Base-by-base conservation (phyloP, 2,329 filamentous ascomycete genomes). In the Fusarium nygamai region DNA sequence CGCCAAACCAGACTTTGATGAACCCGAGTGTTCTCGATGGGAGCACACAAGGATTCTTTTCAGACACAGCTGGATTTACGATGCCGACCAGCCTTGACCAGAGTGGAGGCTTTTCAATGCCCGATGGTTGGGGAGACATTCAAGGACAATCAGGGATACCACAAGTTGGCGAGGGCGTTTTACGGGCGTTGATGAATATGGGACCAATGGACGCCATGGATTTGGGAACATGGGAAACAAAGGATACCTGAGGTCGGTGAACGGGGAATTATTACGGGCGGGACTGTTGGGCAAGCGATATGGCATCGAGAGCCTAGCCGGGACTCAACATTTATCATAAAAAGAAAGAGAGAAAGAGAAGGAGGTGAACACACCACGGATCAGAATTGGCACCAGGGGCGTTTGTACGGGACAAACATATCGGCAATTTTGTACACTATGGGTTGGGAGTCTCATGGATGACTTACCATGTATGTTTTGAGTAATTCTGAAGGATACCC, bases 161-260 rank as follows among this genome's bases (percentile, higher is more conserved):
- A 27, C 88, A 88, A 10, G 86, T 89, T 20, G 86, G 88, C 0
- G 89, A 91, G 56, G 88, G 89, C 0, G 85, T 91, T 48, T 80
- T 91, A 53, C 83, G 88, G 65, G 86, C 88, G 14, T 81, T 91
- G 64, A 89, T 90, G 86, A 87, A 86, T 62, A 86, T 91, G 83
- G 87, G 87, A 13, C 84, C 88, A 0, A 89, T 92, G 85, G 89
- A 91, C 72, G 86, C 86, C 17, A 90, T 92, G 87, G 89, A 89
- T 72, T 81, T 88, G 66, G 83, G 82, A 22, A 81, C 83, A 38
- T 88, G 87, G 87, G 86, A 87, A 65, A 73, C 79, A 31, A 78
- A 76, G 12, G 79, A 81, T 46, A 76, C 80, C 78, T 74, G 69
- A 71, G 72, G 58, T 33, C 22, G 61, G 72, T 22, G n/a, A 69